phyloP scores from a whole-genome alignment of 768 basidiomycete genomes.

The Leccinellum albellum region DNA sequence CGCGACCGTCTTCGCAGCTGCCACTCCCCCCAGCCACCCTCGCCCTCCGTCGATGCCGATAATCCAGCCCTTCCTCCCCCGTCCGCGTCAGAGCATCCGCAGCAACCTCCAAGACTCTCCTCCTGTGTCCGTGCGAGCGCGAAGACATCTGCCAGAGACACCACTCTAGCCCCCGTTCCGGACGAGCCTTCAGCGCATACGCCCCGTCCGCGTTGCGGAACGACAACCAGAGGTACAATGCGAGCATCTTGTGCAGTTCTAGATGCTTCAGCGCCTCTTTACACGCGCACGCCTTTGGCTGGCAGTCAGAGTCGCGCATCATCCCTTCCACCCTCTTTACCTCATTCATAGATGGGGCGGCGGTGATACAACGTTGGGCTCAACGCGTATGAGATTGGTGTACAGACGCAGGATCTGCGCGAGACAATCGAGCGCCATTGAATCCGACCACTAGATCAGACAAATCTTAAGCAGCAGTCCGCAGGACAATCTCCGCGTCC shows the following conservation, averaged over 20 bases:
- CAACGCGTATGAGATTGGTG: conserved; percentile 22
- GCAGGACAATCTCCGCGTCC: conserved; percentile 13
- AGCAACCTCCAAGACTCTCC: no score
- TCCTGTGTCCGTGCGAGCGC: background rate
- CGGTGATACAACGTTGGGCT: conserved; percentile 19
- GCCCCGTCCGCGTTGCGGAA: conserved; percentile 58
- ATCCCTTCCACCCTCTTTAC: conserved; percentile 23
- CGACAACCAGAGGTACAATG: conserved; percentile 82
- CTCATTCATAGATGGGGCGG: conserved; percentile 19
- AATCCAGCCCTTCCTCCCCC: conserved; percentile 13
- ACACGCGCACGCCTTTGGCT: conserved; percentile 3
- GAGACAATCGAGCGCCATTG: background rate
- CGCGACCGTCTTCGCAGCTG: conserved; percentile 20
- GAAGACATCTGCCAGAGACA: conserved; percentile 43
- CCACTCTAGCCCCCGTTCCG: conserved; percentile 69
- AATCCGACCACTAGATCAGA: conserved; percentile 21
- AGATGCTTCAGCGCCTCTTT: conserved; percentile 34
- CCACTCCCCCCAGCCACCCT: conserved; percentile 14
- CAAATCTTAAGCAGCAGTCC: conserved; percentile 42
- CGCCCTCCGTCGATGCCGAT: conserved; percentile 17
- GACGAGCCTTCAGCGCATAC: conserved; percentile 49
- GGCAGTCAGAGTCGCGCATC: conserved; percentile 11
- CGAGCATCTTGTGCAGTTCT: conserved; percentile 76
- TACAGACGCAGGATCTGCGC: conserved; percentile 34
- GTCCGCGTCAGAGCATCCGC: background rate